Percentiles rank a stretch among this genome's conserved stretches.
phyloP scores from a whole-genome alignment of 202 grass and related monocot species.

The Bolboschoenoplectus hybrid region DNA sequence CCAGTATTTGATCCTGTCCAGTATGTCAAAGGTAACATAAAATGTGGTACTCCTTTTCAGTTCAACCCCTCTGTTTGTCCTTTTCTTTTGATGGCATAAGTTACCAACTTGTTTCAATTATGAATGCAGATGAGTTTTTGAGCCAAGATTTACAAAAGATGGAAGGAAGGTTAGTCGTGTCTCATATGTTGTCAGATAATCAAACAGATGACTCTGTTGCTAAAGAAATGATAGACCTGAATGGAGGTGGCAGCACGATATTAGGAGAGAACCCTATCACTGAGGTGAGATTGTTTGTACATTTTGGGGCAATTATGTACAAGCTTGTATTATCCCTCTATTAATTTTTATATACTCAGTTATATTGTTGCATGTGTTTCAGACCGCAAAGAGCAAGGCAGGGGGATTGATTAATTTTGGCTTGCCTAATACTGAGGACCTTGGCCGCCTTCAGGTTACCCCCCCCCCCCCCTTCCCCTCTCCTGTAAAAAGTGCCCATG shows the following conservation, averaged over 20 bases:
- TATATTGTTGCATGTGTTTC: conserved; percentile 35
- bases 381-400: conserved; percentile 58
- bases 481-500: background rate
- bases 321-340: conserved; percentile 6
- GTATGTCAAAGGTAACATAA: conserved; percentile 54
- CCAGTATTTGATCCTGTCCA: conserved; percentile 47
- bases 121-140: conserved; percentile 62
- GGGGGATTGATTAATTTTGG: conserved; percentile 53
- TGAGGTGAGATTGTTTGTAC: conserved; percentile 53
- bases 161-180: conserved; percentile 48
- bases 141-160: conserved; percentile 63
- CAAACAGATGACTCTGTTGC: conserved; percentile 37
- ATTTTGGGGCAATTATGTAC: background rate
- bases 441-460: conserved; percentile 77
- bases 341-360: conserved; percentile 18
- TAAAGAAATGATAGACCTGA: conserved; percentile 48
- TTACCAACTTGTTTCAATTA: background rate
- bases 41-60: conserved; percentile 36
- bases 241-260: conserved; percentile 50
- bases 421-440: conserved; percentile 57
- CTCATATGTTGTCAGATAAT: conserved; percentile 47
- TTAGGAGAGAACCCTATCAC: conserved; percentile 53
- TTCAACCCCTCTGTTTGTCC: conserved; percentile 31
- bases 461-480: too few relatives aligned
- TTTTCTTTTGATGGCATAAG: conserved; percentile 2